These are phyloP conservation scores for Capsella rubella DNA, from an alignment of 441 rosid genomes.

Conservation along the genomic window DNA sequence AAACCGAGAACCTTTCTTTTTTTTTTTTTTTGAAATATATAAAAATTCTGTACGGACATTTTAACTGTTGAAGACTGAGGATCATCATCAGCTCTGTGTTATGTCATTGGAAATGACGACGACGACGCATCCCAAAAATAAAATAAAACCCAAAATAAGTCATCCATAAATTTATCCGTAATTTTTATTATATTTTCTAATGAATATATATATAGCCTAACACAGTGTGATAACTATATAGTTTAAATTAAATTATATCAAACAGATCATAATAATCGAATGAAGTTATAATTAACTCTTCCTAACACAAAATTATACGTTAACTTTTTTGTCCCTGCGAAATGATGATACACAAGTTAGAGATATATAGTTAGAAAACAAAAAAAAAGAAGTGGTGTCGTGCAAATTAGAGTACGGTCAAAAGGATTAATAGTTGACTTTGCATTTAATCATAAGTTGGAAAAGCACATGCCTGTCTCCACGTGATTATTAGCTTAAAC, in stretches of 20 bases:
- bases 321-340: not conserved
- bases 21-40: no score
- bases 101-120: not conserved
- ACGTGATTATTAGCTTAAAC: constrained; percentile 41
- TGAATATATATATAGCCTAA: no score
- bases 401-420: constrained; percentile 38
- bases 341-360: not conserved
- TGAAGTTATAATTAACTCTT: not conserved
- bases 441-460: constrained; percentile 35
- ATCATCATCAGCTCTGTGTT: constrained; percentile 5
- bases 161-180: not conserved
- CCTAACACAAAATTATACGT: constrained; percentile 2
- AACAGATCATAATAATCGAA: no score
- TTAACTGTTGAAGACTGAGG: not conserved
- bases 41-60: constrained; percentile 21
- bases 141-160: no score
- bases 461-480: constrained; percentile 39
- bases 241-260: no score
- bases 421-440: constrained; percentile 41
- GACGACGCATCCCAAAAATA: not conserved
- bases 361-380: not conserved
- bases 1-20: not conserved
- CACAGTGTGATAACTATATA: no score
- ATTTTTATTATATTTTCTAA: no score
- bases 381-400: constrained; percentile 1